phyloP scores from a whole-genome alignment of 83 land plant genomes.

The Picea engelmannii region DNA sequence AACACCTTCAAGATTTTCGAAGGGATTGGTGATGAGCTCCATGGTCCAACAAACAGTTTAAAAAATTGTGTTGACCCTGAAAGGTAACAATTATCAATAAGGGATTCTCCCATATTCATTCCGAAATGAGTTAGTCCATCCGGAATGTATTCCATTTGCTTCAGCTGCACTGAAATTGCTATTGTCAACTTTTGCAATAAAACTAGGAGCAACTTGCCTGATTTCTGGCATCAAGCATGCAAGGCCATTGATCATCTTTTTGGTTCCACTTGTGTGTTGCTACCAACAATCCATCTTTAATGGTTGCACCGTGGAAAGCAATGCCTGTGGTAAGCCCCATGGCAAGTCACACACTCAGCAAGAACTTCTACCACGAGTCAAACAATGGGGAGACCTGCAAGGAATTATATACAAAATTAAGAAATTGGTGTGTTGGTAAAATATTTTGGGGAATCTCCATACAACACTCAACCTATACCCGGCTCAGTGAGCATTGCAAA shows the following conservation, averaged over 20 bases:
- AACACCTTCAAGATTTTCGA: no score
- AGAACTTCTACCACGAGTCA: no score
- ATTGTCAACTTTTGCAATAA: neutral
- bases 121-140: conserved; percentile 82
- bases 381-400: neutral
- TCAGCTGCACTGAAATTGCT: conserved; percentile 47
- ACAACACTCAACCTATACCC: conserved; percentile 47
- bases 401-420: neutral
- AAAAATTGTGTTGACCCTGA: conserved; percentile 62
- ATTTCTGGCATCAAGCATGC: no score
- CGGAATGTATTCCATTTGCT: conserved; percentile 62
- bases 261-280: no score
- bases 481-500: conserved; percentile 86
- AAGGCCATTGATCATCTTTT: no score
- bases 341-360: no score
- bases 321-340: no score
- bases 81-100: conserved; percentile 74
- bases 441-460: conserved; percentile 21
- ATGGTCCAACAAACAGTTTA: neutral
- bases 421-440: neutral
- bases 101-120: conserved; percentile 76
- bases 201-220: no score
- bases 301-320: no score
- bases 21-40: no score
- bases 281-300: no score